Conservation (phyloP, 164 flowering plant genomes). For the Stephania cephalantha region DNA sequence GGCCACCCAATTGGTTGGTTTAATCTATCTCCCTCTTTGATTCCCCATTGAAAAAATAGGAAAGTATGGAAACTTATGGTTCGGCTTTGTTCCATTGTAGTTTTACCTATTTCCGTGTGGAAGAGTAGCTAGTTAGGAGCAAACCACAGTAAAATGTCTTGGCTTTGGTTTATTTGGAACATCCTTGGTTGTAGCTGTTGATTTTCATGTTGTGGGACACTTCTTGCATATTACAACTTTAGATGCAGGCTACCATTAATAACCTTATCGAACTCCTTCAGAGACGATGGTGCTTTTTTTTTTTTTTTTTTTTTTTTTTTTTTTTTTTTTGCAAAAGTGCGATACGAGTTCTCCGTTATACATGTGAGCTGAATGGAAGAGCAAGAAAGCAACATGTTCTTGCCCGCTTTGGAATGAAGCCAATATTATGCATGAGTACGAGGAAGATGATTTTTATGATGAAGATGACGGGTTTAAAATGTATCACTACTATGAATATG, state of each 20-base stretch:
- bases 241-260: background rate
- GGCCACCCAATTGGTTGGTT: background rate
- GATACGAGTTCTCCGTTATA: conserved; percentile 77
- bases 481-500: background rate
- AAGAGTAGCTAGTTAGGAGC: background rate
- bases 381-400: conserved; percentile 65
- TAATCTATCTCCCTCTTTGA: background rate
- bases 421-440: conserved; percentile 30
- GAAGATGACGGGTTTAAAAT: conserved; percentile 27
- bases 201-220: background rate
- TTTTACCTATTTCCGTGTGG: background rate
- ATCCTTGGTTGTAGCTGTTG: background rate
- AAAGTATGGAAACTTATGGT: background rate
- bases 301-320: background rate
- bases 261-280: background rate
- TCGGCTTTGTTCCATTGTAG: background rate
- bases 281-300: background rate
- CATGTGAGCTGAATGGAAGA: conserved; percentile 70
- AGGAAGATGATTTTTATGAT: background rate
- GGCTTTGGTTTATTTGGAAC: background rate
- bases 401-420: conserved; percentile 70
- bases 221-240: background rate
- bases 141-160: background rate
- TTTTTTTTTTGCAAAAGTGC: conserved; percentile 46
- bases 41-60: background rate